Evolutionary conservation across 208 protist species (phyloP).

Genomic region (Phytomonas sp.): DNA sequence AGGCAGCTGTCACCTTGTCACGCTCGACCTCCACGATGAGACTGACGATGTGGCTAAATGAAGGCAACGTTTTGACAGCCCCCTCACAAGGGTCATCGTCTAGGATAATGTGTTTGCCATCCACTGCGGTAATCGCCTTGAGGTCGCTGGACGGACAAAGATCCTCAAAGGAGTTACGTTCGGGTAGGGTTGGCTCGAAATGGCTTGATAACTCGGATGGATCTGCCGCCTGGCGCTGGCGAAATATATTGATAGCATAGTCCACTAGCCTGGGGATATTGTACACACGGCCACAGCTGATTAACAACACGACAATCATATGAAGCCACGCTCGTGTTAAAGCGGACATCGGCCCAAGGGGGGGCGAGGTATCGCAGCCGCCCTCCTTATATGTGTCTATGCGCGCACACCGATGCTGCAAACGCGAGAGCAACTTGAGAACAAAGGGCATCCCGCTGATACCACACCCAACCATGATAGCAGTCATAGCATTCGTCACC

Average conservation of each 20-base stretch:
- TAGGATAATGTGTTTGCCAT: slow-evolving; percentile 8
- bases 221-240: slow-evolving; percentile 23
- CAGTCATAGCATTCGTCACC: slow-evolving; percentile 41
- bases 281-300: slow-evolving; percentile 32
- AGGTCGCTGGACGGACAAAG: slow-evolving; percentile 27
- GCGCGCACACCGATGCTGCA: slow-evolving; percentile 38
- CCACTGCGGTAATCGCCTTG: slow-evolving; percentile 17
- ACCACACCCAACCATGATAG: slow-evolving; percentile 43
- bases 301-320: slow-evolving; percentile 36
- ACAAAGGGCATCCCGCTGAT: slow-evolving; percentile 38
- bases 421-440: slow-evolving; percentile 28
- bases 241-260: slow-evolving; percentile 46
- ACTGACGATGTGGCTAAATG: slow-evolving; percentile 44
- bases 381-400: slow-evolving; percentile 11
- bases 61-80: slow-evolving; percentile 34
- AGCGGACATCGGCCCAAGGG: slow-evolving; percentile 17
- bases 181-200: slow-evolving; percentile 26
- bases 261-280: slow-evolving; percentile 27
- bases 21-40: slow-evolving; percentile 42
- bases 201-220: slow-evolving; percentile 24
- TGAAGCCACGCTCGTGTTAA: slow-evolving; percentile 66
- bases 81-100: slow-evolving; percentile 16
- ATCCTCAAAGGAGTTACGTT: slow-evolving; percentile 10
- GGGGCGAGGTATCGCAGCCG: slow-evolving; percentile 12
- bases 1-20: slow-evolving; percentile 25